Base-by-base conservation (phyloP, 352 stramenopile genomes). In the Pythium dissimile region DNA sequence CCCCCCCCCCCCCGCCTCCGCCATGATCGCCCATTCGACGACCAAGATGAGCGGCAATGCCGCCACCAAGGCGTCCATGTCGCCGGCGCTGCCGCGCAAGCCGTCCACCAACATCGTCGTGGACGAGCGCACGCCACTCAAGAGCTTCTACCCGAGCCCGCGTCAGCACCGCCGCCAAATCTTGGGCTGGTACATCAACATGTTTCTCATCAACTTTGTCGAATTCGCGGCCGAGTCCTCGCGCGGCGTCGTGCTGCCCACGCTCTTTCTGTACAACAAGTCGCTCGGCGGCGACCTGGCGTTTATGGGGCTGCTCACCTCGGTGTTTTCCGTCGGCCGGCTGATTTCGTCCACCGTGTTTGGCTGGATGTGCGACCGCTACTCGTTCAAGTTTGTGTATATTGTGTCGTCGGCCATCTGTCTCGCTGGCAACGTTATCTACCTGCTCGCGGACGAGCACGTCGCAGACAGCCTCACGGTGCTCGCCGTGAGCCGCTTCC, bases 221-320 rank as follows among this genome's bases (percentile, higher is more conserved):
- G 83, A 93, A 57, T 91, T 93, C 59, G 59, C 83, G 20, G 83
- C 80, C 30, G 83, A 93, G 54, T 89, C 79, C 2, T 89, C 83
- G 24, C 77, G 83, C 18, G 83, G 83, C 44, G 67, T 93, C 26
- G 81, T 91, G 62, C 67, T 93, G 57, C 71, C 83, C 43, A 91
- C 83, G 44, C 77, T 93, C 31, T 93, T 89, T 62, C 79, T 93
- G 16, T 93, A 93, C 69, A 88, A 67, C 66, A 87, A 88, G 61
- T 93, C 80, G 18, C 72, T 93, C 21, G 83, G 83, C 41, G 83
- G 83, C 23, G 64, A 85, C 20, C 47, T 93, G 26, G 81, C 77
- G 55, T 89, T 86, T 61, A 93, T 93, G 83, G 83, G 80, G 0
- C 38, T 93, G 44, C 69, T 92, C 37, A 92, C 83, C 34, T 92